Conservation (phyloP, 2,329 filamentous ascomycete genomes). For the Botrytis deweyae region DNA sequence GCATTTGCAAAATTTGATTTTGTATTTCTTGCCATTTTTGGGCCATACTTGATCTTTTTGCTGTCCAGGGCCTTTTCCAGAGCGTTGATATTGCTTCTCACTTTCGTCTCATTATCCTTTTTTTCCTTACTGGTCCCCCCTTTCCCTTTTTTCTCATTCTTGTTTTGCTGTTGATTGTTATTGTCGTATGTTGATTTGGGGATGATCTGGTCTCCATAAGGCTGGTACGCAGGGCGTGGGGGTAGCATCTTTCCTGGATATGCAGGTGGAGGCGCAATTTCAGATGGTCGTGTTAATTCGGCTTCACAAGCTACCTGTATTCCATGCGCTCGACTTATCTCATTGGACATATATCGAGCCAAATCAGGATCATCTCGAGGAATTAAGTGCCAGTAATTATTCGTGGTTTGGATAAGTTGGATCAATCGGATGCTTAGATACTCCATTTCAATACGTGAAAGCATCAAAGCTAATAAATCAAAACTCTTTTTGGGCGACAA, state of each 20-base stretch:
- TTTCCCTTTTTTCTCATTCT: neutral
- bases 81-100: neutral
- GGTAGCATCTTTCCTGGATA: conserved; percentile 17
- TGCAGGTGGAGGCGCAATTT: conserved; percentile 21
- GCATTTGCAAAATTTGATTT: neutral
- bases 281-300: conserved; percentile 11
- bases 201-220: conserved; percentile 9
- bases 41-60: neutral
- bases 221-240: neutral
- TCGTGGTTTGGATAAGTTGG: conserved; percentile 9
- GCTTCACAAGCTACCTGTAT: conserved; percentile 16
- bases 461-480: conserved; percentile 16
- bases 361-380: conserved; percentile 3
- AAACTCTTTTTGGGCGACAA: conserved; percentile 9
- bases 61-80: conserved; percentile 1
- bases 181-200: neutral
- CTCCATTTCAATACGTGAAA: conserved; percentile 21
- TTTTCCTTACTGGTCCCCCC: neutral
- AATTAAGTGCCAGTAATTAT: conserved; percentile 16
- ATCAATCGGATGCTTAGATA: conserved; percentile 13
- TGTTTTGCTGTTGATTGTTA: neutral
- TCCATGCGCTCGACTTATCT: conserved; percentile 1
- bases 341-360: neutral
- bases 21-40: conserved; percentile 7
- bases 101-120: neutral